Base-by-base conservation (phyloP, 495 filamentous ascomycete species). In the Haplographium delicatum region DNA sequence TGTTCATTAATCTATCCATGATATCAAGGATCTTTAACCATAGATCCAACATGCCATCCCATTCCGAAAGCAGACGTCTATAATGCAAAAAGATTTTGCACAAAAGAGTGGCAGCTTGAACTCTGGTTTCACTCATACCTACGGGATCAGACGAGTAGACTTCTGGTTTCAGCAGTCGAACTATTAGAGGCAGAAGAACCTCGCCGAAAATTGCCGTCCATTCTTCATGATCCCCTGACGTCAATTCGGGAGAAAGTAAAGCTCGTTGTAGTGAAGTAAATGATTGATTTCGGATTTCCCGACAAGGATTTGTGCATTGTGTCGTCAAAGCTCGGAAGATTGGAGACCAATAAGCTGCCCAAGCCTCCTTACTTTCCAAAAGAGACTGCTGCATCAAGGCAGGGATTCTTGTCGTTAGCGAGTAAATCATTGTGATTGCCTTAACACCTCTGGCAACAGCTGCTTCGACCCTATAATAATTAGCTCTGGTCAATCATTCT, bases 81-180 rank as follows among this genome's bases (percentile, higher is more conserved):
- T 96, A 95, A 62, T 96, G 94, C 60, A 97, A 61, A 70, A 96
- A 99, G 10, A 96, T 89, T 65, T 91, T 96, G 74, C 86, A 95
- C 23, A 96, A 79, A 35, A 97, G 72, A 20, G 83, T 95, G 11
- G 91, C 90, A 5, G 88, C 91, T 63, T 95, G 87, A 4, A 97
- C 88, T 47, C 93, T 78, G 11, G 91, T 97, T 64, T 96, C 91
- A 57, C 85, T 85, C 93, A 99, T 99, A 16, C 93, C 94, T 25
- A 84, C 68, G 6, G 91, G 85, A 59, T 99, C 93, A 1, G 88
- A 85, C 40, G 91, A 89, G 64, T 91, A 97, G 23, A 96, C 84
- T 67, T 99, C 93, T 0, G 93, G 94, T 67, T 96, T 96, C 19
- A 99, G 73, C 15, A 99, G 75, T 46, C 85, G 80, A 44, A 83